phyloP scores from a whole-genome alignment of 495 filamentous ascomycete species.

The Thermothielavioides terrestris region DNA sequence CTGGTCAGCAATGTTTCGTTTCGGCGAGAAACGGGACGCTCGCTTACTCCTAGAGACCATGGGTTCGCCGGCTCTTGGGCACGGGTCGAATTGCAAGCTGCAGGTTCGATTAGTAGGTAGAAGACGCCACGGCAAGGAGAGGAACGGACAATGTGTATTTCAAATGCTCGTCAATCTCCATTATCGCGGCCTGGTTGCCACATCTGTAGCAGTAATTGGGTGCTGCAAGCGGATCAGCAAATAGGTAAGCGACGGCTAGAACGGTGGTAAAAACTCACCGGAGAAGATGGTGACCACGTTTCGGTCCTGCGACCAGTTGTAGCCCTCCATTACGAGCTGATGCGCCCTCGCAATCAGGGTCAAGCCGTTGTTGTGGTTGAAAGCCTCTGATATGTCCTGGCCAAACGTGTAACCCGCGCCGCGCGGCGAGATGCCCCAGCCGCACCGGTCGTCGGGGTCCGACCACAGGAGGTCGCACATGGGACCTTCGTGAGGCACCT shows the following conservation, averaged over 20 bases:
- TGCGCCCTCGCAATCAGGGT: constrained; percentile 91
- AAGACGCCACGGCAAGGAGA: too few relatives aligned
- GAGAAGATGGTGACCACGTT: constrained; percentile 99
- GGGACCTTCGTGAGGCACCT: constrained; percentile 95
- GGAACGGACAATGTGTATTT: constrained; percentile 96
- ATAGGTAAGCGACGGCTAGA: neutral
- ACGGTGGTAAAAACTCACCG: constrained; percentile 45
- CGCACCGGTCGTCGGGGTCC: constrained; percentile 95
- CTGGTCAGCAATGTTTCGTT: neutral
- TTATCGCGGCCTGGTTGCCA: constrained; percentile 98
- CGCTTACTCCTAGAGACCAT: constrained; percentile 92
- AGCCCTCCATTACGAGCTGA: constrained; percentile 97
- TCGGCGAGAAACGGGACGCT: neutral
- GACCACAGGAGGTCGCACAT: constrained; percentile 99
- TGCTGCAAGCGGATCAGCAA: constrained; percentile 43
- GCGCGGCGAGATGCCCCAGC: constrained; percentile 95
- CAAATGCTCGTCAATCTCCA: constrained; percentile 99
- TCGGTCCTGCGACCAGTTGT: constrained; percentile 95
- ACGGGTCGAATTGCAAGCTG: constrained; percentile 99
- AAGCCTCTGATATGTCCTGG: constrained; percentile 98
- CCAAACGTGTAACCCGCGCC: constrained; percentile 98
- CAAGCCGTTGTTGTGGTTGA: constrained; percentile 99
- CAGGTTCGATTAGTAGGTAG: constrained; percentile 15
- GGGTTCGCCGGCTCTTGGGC: constrained; percentile 91
- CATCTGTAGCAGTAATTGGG: constrained; percentile 98